Conservation (phyloP, 768 basidiomycete genomes). For the Daedaleopsis nitida region DNA sequence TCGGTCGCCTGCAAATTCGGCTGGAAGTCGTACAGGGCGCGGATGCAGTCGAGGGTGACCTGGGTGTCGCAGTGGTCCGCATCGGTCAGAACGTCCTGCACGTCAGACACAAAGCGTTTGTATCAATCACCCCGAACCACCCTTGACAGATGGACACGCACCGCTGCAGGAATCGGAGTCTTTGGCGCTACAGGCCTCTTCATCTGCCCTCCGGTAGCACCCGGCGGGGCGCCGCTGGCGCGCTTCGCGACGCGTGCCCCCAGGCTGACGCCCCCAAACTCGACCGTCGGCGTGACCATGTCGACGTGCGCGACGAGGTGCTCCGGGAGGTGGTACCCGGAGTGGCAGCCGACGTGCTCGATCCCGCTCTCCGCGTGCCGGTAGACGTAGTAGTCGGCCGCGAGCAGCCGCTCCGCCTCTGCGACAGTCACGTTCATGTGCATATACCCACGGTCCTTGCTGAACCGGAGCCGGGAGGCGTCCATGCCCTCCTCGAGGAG, state of each 20-base stretch:
- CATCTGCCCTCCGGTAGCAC: not conserved
- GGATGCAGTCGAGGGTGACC: conserved; percentile 33
- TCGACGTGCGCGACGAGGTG: conserved; percentile 61
- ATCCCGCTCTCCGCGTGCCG: conserved; percentile 52
- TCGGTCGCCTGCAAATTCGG: conserved; percentile 25
- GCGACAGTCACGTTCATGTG: conserved; percentile 40
- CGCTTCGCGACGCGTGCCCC: conserved; percentile 17
- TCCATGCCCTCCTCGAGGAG: conserved; percentile 41
- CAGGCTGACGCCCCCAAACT: conserved; percentile 40
- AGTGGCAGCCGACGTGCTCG: conserved; percentile 55
- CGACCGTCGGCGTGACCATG: conserved; percentile 70
- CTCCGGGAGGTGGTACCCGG: conserved; percentile 65
- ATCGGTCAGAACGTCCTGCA: not conserved
- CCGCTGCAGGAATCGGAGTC: conserved; percentile 18
- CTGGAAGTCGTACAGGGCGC: conserved; percentile 32
- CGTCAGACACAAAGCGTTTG: too few species aligned
- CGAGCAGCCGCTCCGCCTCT: conserved; percentile 47
- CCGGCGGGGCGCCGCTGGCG: not conserved
- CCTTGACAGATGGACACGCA: not conserved
- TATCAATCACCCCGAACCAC: not conserved
- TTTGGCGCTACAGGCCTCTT: conserved; percentile 15
- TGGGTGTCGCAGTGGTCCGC: conserved; percentile 9
- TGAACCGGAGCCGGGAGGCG: conserved; percentile 39
- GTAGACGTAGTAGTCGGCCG: conserved; percentile 59
- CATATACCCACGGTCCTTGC: conserved; percentile 46